Evolutionary conservation across 2,329 filamentous ascomycete species (phyloP).

Genomic region (Pseudocercospora macadamiae): DNA sequence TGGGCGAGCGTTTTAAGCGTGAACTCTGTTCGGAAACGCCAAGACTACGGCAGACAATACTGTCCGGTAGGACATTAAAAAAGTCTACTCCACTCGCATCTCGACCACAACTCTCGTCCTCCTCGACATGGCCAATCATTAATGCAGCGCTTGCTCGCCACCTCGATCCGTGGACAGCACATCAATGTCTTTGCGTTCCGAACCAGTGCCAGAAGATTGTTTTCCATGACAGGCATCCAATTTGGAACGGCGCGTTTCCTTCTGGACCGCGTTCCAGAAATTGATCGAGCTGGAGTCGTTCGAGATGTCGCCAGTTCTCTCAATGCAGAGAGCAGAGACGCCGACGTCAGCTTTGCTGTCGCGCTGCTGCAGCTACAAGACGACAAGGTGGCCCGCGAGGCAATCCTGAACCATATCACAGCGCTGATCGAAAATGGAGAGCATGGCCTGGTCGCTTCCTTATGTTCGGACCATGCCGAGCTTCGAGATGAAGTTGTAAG

Average conservation of each 20-base stretch:
- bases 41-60: no score
- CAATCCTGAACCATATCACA: conserved; percentile 20
- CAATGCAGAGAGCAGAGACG: conserved; percentile 16
- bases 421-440: conserved; percentile 21
- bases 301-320: conserved; percentile 24
- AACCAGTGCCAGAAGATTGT: background rate
- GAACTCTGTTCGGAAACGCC: no score
- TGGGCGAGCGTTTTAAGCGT: no score
- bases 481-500: conserved; percentile 21
- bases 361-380: conserved; percentile 21
- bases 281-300: conserved; percentile 25
- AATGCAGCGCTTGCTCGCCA: background rate
- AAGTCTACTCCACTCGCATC: background rate
- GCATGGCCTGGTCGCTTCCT: conserved; percentile 17
- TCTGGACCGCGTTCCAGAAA: conserved; percentile 26
- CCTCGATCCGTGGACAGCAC: background rate
- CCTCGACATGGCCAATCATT: background rate
- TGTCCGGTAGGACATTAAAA: no score
- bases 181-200: background rate
- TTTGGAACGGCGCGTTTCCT: conserved; percentile 26
- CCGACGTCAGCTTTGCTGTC: conserved; percentile 27
- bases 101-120: background rate
- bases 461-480: conserved; percentile 23
- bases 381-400: conserved; percentile 12
- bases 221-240: conserved; percentile 22